phyloP scores from a whole-genome alignment of 139 green algal genomes.

The Picochlorum sp. region DNA sequence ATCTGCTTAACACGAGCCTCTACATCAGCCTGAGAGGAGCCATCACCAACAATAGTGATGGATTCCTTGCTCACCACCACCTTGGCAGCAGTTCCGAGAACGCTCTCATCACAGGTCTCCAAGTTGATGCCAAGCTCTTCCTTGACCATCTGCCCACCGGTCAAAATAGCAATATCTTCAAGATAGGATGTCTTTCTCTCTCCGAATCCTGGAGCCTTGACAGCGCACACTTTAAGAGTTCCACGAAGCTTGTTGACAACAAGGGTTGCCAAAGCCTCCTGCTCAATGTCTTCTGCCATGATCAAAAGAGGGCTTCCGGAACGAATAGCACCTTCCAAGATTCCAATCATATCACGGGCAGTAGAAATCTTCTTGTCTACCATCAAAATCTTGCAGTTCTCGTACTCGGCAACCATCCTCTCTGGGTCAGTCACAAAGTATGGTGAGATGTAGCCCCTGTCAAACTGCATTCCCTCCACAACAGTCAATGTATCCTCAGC shows the following conservation, averaged over 20 bases:
- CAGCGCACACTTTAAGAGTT: conserved; percentile 79
- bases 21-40: conserved; percentile 61
- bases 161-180: conserved; percentile 99
- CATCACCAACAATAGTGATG: conserved; percentile 94
- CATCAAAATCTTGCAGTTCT: conserved; percentile 87
- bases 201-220: conserved; percentile 98
- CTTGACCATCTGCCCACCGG: conserved; percentile 80
- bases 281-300: conserved; percentile 99
- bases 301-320: conserved; percentile 91
- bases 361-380: conserved; percentile 99
- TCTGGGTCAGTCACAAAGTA: conserved; percentile 99
- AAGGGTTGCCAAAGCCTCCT: conserved; percentile 97
- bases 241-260: conserved; percentile 99
- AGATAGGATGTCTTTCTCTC: conserved; percentile 98
- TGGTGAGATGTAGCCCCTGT: conserved; percentile 96
- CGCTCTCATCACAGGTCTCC: conserved; percentile 72
- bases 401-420: conserved; percentile 90
- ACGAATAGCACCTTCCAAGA: conserved; percentile 88
- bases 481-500: conserved; percentile 93
- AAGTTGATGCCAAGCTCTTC: conserved; percentile 94
- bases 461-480: conserved; percentile 99
- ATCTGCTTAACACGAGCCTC: conserved; percentile 92
- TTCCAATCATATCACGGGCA: conserved; percentile 90
- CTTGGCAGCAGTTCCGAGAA: conserved; percentile 83
- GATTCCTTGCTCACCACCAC: conserved; percentile 83